phyloP scores from a whole-genome alignment of 441 rosid genomes.

The Viola pubescens region DNA sequence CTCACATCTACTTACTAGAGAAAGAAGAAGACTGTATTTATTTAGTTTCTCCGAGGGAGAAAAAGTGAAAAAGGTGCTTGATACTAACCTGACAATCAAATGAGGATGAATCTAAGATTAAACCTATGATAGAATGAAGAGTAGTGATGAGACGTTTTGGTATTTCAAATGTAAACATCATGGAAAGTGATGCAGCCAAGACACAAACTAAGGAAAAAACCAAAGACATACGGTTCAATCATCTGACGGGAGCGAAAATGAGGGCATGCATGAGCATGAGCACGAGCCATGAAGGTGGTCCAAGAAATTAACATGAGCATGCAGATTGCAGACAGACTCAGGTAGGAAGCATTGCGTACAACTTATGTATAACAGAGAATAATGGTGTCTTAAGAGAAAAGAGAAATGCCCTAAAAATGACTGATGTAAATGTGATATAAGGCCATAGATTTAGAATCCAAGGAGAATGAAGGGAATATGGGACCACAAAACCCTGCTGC shows the following conservation, averaged over 20 bases:
- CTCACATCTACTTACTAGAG: not conserved
- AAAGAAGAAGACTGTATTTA: no score
- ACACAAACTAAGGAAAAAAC: not conserved
- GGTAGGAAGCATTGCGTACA: not conserved
- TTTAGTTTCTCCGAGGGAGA: no score
- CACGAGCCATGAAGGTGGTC: not conserved
- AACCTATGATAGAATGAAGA: no score
- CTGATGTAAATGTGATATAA: not conserved
- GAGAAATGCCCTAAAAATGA: not conserved
- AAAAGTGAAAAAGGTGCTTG: no score
- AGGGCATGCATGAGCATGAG: not conserved
- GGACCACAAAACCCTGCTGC: constrained; percentile 12
- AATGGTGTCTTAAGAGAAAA: not conserved
- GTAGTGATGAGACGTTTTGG: no score
- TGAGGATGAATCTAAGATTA: no score
- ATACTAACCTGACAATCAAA: no score
- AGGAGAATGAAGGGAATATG: not conserved
- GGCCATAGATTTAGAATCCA: constrained; percentile 1
- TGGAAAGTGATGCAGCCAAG: no score
- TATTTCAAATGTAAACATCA: not conserved
- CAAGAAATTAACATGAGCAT: not conserved
- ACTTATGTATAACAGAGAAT: not conserved
- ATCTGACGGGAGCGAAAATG: not conserved
- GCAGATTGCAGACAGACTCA: not conserved
- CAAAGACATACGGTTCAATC: not conserved